Evolutionary conservation across 2,329 filamentous ascomycete species (phyloP).

Genomic region (Colletotrichum costaricense): DNA sequence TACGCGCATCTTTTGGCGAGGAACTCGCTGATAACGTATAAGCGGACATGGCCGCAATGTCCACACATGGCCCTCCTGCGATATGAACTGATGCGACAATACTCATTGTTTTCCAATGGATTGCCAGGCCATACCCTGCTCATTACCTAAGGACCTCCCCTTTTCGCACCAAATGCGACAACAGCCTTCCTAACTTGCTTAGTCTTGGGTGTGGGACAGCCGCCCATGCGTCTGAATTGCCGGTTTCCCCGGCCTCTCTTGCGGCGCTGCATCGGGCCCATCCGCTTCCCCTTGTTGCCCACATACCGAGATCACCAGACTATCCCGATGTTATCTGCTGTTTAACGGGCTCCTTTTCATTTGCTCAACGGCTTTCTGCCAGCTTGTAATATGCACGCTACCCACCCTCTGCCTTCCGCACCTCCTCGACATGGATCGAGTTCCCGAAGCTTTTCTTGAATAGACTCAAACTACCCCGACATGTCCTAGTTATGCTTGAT

Average conservation of each 20-base stretch:
- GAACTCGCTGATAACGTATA: background rate
- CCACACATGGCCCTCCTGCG: background rate
- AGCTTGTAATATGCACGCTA: background rate
- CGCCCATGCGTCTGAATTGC: background rate
- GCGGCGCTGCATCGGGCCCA: background rate
- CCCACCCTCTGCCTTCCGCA: background rate
- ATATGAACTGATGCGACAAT: background rate
- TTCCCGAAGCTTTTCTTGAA: constrained; percentile 10
- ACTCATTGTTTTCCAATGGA: background rate
- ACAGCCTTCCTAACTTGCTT: constrained; percentile 28
- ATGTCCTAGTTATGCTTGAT: background rate
- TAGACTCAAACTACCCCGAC: background rate
- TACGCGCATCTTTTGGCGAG: background rate
- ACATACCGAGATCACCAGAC: constrained; percentile 15
- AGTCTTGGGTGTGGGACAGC: background rate
- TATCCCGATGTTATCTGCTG: background rate
- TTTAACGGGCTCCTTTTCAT: background rate
- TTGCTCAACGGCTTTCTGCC: too few relatives aligned
- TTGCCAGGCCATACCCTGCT: background rate
- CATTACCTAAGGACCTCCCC: constrained; percentile 24
- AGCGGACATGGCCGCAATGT: background rate
- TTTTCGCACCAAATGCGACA: background rate
- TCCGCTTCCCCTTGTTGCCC: background rate
- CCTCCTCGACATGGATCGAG: constrained; percentile 3
- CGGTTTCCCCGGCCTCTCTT: background rate